These are phyloP conservation scores for Ambrosiella beaveri DNA, from an alignment of 2,329 filamentous ascomycete genomes.

Conservation along the genomic window DNA sequence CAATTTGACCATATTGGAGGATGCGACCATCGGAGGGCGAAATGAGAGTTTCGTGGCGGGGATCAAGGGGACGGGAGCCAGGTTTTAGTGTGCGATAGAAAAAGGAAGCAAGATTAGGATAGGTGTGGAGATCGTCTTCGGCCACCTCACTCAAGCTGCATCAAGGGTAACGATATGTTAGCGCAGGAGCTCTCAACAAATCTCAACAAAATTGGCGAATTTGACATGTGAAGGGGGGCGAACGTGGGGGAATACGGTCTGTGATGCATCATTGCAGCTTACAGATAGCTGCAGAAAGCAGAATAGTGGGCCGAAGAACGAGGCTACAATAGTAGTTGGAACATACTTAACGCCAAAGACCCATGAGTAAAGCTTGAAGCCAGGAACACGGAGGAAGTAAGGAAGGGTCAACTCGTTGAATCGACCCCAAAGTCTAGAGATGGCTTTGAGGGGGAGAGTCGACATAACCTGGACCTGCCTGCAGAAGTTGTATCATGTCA, in stretches of 20 bases:
- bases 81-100: constrained; percentile 94
- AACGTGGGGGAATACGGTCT: neutral
- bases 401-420: constrained; percentile 85
- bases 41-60: constrained; percentile 60
- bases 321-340: neutral
- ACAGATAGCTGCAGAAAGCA: too few relatives aligned
- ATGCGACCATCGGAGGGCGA: constrained; percentile 83
- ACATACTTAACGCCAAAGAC: constrained; percentile 69
- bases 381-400: constrained; percentile 71
- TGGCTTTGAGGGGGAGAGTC: constrained; percentile 73
- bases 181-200: constrained; percentile 6
- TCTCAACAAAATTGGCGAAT: constrained; percentile 4
- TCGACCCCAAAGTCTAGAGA: constrained; percentile 74
- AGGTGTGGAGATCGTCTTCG: constrained; percentile 74
- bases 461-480: constrained; percentile 88
- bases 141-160: constrained; percentile 64
- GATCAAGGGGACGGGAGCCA: constrained; percentile 68
- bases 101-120: constrained; percentile 86
- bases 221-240: constrained; percentile 7
- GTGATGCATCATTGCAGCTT: too few relatives aligned
- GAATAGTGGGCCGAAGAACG: neutral
- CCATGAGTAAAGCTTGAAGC: constrained; percentile 81
- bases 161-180: neutral
- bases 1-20: constrained; percentile 80
- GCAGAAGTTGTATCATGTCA: constrained; percentile 10